These are phyloP conservation scores for Terana coerulea DNA, from an alignment of 768 basidiomycete species.

Conservation along the genomic window DNA sequence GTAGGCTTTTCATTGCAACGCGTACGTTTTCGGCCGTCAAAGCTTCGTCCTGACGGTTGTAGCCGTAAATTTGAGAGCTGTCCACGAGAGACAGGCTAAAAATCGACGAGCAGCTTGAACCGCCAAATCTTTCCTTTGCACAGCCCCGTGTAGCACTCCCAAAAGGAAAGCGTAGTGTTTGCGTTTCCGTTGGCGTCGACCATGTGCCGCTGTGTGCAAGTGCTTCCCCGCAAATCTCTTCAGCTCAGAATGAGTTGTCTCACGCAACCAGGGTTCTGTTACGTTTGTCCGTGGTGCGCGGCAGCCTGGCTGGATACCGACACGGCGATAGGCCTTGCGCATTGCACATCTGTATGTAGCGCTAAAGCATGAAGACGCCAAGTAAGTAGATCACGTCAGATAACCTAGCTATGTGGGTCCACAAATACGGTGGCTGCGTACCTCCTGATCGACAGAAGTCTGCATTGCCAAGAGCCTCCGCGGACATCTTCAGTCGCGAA, in stretches of 20 bases:
- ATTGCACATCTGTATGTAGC: not conserved
- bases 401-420: slow-evolving; percentile 7
- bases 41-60: not conserved
- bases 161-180: slow-evolving; percentile 2
- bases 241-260: no score
- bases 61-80: not conserved
- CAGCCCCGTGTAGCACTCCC: not conserved
- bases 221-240: no score
- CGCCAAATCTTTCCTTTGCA: not conserved
- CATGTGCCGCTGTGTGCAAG: no score
- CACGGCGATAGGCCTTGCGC: not conserved
- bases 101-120: not conserved
- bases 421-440: not conserved
- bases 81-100: not conserved
- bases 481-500: no score
- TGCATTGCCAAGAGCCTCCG: no score
- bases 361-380: not conserved
- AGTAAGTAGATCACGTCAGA: slow-evolving; percentile 1
- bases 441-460: slow-evolving; percentile 1
- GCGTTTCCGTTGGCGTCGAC: no score
- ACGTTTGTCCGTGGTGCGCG: not conserved
- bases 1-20: not conserved
- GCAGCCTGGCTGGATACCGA: no score
- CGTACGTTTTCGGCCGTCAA: no score
- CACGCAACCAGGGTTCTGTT: no score